Percentiles rank a stretch among this genome's conserved stretches.
Evolutionary conservation across 1,284 basidiomycete genomes (phyloP).

Genomic region (Grifola frondosa): DNA sequence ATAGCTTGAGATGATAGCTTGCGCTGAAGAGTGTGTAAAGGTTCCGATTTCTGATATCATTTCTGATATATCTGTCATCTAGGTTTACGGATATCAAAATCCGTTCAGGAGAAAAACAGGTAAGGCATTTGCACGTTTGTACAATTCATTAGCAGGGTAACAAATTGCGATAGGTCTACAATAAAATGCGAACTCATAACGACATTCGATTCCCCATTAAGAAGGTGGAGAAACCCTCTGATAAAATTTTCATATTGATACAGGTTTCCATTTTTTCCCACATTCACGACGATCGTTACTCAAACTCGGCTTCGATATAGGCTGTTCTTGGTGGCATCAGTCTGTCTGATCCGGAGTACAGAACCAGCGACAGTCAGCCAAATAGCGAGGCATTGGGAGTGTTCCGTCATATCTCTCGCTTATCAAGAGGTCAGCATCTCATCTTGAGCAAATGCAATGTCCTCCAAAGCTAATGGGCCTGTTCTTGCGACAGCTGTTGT

Average conservation of each 20-base stretch:
- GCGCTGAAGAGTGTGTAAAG: conserved; percentile 62
- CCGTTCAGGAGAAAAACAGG: conserved; percentile 70
- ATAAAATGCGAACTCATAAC: conserved; percentile 61
- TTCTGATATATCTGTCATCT: neutral
- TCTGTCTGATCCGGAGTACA: conserved; percentile 65
- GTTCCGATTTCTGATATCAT: neutral
- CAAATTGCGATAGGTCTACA: conserved; percentile 49
- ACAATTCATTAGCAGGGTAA: neutral
- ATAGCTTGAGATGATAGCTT: conserved; percentile 65
- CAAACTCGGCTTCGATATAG: conserved; percentile 34
- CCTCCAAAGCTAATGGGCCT: neutral
- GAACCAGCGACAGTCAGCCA: conserved; percentile 66
- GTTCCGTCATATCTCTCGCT: conserved; percentile 67
- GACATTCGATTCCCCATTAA: conserved; percentile 73
- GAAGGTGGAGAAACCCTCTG: conserved; percentile 63
- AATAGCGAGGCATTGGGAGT: conserved; percentile 63
- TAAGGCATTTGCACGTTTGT: conserved; percentile 25
- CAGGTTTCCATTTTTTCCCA: conserved; percentile 46
- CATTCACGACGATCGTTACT: neutral
- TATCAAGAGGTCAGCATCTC: conserved; percentile 56
- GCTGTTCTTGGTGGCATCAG: conserved; percentile 75
- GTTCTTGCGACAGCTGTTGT: conserved; percentile 52
- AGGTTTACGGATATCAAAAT: conserved; percentile 69
- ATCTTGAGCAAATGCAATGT: neutral
- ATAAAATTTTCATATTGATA: conserved; percentile 73